Base-by-base conservation (phyloP, 2,329 filamentous ascomycete species). In the Fusarium pseudonygamai region DNA sequence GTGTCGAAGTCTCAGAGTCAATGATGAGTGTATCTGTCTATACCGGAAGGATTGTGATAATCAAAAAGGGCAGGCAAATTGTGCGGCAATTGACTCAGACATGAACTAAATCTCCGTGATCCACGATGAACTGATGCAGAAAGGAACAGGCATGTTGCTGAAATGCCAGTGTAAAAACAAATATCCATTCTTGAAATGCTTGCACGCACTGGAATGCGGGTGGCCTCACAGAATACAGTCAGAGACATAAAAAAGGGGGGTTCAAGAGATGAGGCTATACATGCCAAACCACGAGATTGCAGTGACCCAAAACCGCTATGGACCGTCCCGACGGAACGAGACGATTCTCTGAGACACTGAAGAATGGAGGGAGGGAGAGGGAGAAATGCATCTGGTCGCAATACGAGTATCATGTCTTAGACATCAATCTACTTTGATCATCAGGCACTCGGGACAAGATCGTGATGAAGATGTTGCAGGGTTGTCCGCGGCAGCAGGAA, bases 271-370 rank as follows among this genome's bases (percentile, higher is more conserved):
- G 45, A 72, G 47, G 59, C 40, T 42, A 52, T 53, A 45, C 42
- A 59, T 61, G 18, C 40, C 46, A 62, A 45, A 55, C 28, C 60
- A 60, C 40, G 26, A 66, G 36, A 61, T 50, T 42, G 43, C 42
- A 13, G 9, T 61, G 42, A 53, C 55, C 37, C 45, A 36, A 37
- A 45, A 47, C 26, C 30, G 50, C 70, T 49, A 67, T 56, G 65
- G 60, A 57, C 46, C 70, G 70, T 71, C 65, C 70, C 70, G 70
- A 61, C 60, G 70, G 70, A 64, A 73, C 57, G 46, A 59, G 58
- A 55, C 52, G 53, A 42, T 7, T 60, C 42, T 63, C 30, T 32
- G 47, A 73, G 71, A 73, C 57, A 73, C 47, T 50, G 14, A 46
- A 10, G 34, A 37, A 56, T 37, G 36, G 59, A 72, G 71, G 71